Conservation (phyloP, 352 stramenopile genomes). For the Globisporangium takayamanum region DNA sequence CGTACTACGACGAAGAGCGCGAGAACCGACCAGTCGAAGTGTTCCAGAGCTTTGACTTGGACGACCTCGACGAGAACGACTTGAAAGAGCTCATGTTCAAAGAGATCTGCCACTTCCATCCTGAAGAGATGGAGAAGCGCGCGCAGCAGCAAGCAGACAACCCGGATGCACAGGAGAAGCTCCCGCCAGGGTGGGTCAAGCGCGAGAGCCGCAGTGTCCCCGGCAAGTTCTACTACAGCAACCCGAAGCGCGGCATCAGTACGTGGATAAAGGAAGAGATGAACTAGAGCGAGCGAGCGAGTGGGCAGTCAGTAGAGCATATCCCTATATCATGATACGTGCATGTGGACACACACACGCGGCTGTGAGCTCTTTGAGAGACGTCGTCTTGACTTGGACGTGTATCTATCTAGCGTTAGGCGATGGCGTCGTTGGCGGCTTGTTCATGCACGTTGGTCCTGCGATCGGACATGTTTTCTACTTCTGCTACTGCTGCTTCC, state of each 20-base stretch:
- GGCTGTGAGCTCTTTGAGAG: too few relatives aligned
- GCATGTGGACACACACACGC: too few relatives aligned
- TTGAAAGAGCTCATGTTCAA: conserved; percentile 90
- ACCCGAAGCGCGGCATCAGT: conserved; percentile 85
- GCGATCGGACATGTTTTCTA: too few relatives aligned
- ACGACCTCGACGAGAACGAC: conserved; percentile 75
- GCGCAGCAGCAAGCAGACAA: conserved; percentile 69
- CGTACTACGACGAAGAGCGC: conserved; percentile 78
- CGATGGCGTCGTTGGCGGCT: too few relatives aligned
- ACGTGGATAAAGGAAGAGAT: conserved; percentile 88
- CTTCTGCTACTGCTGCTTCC: too few relatives aligned
- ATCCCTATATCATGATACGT: neutral
- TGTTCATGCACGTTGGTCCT: too few relatives aligned
- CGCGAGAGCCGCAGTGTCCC: conserved; percentile 79
- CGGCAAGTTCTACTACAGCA: conserved; percentile 88
- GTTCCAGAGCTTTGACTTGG: conserved; percentile 83
- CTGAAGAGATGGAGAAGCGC: conserved; percentile 86
- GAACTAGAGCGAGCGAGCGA: conserved; percentile 31
- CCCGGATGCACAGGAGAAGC: conserved; percentile 60
- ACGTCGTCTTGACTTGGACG: too few relatives aligned
- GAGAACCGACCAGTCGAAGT: conserved; percentile 62
- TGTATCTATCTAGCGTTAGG: too few relatives aligned
- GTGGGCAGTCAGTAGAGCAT: neutral
- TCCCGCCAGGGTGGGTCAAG: conserved; percentile 81
- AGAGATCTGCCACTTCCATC: conserved; percentile 87